Base-by-base conservation (phyloP, 495 filamentous ascomycete genomes). In the Penicillium egyptiacum region DNA sequence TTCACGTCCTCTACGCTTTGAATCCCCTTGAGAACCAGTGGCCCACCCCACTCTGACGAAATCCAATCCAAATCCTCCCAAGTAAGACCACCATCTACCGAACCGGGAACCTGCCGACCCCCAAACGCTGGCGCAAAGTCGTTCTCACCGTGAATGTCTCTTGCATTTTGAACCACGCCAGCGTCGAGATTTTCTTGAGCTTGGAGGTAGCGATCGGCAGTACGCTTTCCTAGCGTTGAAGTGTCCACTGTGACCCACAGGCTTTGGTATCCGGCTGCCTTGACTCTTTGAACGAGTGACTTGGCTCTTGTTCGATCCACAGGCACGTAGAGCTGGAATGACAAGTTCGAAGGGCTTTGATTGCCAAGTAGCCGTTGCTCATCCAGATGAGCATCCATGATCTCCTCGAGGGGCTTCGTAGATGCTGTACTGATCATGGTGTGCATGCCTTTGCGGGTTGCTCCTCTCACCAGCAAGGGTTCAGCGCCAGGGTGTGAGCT, bases 241-340 rank as follows among this genome's bases (percentile, higher is more conserved):
- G 62, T 56, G 39, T 64, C 62, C 28, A 64, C 62, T 2, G 62
- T 64, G 25, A 64, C 51, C 62, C 62, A 64, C 20, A 64, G 25
- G 23, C 62, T 61, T 25, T 64, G 58, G 20, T 61, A 64, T 20
- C 62, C 58, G 16, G 62, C 62, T 5, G 51, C 52, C 37, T 64
- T 61, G 16, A 61, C 58, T 17, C 62, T 50, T 44, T 53, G 62
- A 31, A 64, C 61, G 23, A 64, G 46, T 10, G 51, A 50, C 35
- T 49, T 51, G 11, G 62, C 58, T 19, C 46, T 58, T n/a, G 41
- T 44, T 3, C 62, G 58, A 50, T 64, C 62, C 12, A 55, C 41
- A 3, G 62, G 58, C 2, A 64, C 48, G 20, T 64, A 61, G 6
- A 64, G n/a, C 30, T 61, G 62, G 39, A 64, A 64, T 16, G 50